These are phyloP conservation scores for Nakazawaea ishiwadae DNA, from an alignment of 805 yeast species.

Conservation along the genomic window DNA sequence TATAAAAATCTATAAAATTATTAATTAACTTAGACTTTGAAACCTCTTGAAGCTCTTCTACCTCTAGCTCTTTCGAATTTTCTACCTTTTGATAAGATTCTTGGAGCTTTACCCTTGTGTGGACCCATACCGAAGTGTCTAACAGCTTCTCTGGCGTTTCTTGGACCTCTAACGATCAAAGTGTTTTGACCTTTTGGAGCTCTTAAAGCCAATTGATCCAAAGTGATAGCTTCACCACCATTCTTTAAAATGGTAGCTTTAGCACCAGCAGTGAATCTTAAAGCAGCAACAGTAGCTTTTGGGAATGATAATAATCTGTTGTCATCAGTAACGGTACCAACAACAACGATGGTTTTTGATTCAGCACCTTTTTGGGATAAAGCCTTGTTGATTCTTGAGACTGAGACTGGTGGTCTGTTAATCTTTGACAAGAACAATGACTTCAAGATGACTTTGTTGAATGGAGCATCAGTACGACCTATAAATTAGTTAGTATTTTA, in stretches of 20 bases:
- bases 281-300: slow-evolving; percentile 97
- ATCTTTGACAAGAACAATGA: slow-evolving; percentile 95
- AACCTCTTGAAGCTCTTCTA: slow-evolving; percentile 98
- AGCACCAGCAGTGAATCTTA: slow-evolving; percentile 99
- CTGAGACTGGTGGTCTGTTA: slow-evolving; percentile 99
- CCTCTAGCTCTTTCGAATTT: slow-evolving; percentile 99
- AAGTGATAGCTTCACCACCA: slow-evolving; percentile 99
- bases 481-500: slow-evolving; percentile 26
- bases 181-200: slow-evolving; percentile 99
- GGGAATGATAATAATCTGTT: slow-evolving; percentile 91
- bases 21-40: slow-evolving; percentile 85
- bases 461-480: slow-evolving; percentile 98
- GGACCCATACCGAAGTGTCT: slow-evolving; percentile 99
- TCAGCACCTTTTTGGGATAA: slow-evolving; percentile 64
- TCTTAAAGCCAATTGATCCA: slow-evolving; percentile 98
- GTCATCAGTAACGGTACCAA: slow-evolving; percentile 99
- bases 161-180: slow-evolving; percentile 96
- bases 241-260: slow-evolving; percentile 94
- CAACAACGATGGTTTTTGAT: slow-evolving; percentile 92
- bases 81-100: slow-evolving; percentile 96
- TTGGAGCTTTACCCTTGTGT: slow-evolving; percentile 99
- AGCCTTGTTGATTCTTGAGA: slow-evolving; percentile 85
- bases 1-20: slow-evolving; percentile 4
- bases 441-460: slow-evolving; percentile 96
- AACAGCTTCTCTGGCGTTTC: slow-evolving; percentile 98